A percentile compares a stretch with the other conserved stretches of the same genome.
These are phyloP conservation scores for Theobroma cacao DNA, from an alignment of 345 rosid species.

Conservation along the genomic window DNA sequence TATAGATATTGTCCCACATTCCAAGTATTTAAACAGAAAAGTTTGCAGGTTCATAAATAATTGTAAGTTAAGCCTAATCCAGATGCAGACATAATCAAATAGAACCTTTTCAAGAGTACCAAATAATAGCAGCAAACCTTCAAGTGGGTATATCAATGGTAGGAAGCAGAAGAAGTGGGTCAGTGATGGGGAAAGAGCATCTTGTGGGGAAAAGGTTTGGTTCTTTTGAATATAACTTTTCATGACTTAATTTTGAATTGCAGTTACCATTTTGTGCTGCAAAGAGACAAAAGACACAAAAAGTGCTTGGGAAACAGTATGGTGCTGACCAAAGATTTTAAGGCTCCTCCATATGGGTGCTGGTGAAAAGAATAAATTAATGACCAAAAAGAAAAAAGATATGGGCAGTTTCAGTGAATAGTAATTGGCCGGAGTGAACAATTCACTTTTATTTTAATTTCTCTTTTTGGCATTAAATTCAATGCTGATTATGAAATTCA, in stretches of 20 bases:
- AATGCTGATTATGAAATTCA: background rate
- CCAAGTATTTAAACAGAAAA: background rate
- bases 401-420: background rate
- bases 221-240: background rate
- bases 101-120: background rate
- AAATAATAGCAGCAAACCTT: background rate
- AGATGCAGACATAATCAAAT: background rate
- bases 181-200: background rate
- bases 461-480: background rate
- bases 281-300: background rate
- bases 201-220: background rate
- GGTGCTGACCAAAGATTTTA: background rate
- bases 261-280: background rate
- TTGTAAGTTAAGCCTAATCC: background rate
- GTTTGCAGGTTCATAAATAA: background rate
- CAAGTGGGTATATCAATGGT: background rate
- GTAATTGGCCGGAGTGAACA: background rate
- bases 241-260: background rate
- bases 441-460: background rate
- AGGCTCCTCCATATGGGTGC: slow-evolving; percentile 7
- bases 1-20: background rate
- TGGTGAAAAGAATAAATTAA: background rate
- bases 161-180: background rate
- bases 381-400: background rate
- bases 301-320: background rate